Evolutionary conservation across 140 eudicot genomes (phyloP), one percentile per base, ranked within the genome.

Genomic region (Eryngium alpinum): DNA sequence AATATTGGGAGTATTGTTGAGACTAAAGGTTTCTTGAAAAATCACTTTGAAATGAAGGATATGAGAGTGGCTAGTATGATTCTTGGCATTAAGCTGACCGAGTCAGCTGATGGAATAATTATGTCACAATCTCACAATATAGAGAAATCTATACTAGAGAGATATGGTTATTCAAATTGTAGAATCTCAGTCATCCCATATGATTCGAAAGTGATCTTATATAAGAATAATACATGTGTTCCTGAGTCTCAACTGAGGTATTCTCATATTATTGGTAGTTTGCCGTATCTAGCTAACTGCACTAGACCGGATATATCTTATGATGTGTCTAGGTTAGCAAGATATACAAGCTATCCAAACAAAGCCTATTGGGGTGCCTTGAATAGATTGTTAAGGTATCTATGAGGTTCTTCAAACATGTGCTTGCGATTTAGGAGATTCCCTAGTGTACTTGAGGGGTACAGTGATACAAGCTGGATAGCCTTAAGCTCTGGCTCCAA

Each of bases 361-460:
- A 67, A 34, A 67, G 10, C 74, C 31, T 34, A 67, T 24, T 67
- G 74, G 74, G 74, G 28, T 10, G 74, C 74, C 74, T 67, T 67
- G 74, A 34, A 67, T 67, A 67, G 74, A 67, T 27, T 67, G 34
- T 31, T 24, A 10, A n/a, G 34, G 74, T 67, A 67, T 31, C 31
- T 67, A 31, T n/a, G 29, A 69, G 74, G 44, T 7, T n/a, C 44
- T 21, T 24, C 43, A n/a, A n/a, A 29, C 74, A 15, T 27, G 44
- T 29, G 74, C 32, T 69, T 27, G 44, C 74, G 32, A n/a, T 27
- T n/a, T 25, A 43, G 43, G 6, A 69, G 18, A 69, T 69, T n/a
- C 32, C 74, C 74, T 69, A 21, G 34, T n/a, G n/a, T n/a, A n/a
- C n/a, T n/a, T n/a, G n/a, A n/a, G n/a, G n/a, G n/a, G n/a, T n/a